Percentiles rank a stretch among this genome's conserved stretches.
Evolutionary conservation across 176 grass and related monocot genomes (phyloP).

Genomic region (Musa schizocarpa): DNA sequence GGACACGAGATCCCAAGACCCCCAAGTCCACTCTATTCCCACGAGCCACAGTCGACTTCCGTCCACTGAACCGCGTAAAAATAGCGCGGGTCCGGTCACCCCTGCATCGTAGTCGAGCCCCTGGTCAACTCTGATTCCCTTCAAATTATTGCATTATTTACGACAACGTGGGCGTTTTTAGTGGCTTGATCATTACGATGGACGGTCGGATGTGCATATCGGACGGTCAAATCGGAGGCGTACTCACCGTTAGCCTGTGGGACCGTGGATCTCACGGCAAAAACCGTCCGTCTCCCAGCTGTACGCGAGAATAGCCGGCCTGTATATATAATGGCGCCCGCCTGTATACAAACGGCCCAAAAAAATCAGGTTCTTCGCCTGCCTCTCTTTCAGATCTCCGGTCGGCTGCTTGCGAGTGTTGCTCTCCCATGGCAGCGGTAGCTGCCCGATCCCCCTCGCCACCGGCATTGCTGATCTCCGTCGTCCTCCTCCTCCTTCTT

Average conservation of each 20-base stretch:
- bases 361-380: not conserved
- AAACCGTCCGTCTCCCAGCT: not conserved
- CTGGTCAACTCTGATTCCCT: not conserved
- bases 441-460: not conserved
- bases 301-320: not conserved
- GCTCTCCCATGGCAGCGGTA: not conserved
- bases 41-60: not conserved
- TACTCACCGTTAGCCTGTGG: not conserved
- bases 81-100: not conserved
- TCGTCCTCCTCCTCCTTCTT: conserved; percentile 13
- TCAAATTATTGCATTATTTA: not conserved
- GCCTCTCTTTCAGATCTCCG: not conserved
- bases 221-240: not conserved
- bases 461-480: conserved; percentile 5
- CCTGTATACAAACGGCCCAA: not conserved
- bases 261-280: not conserved
- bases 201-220: not conserved
- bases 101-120: not conserved
- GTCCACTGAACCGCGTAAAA: not conserved
- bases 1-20: not conserved
- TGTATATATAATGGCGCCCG: not conserved
- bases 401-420: not conserved
- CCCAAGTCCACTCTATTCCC: not conserved
- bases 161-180: not conserved
- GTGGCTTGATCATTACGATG: too few relatives aligned